These are phyloP conservation scores for Brassica rapa DNA, from an alignment of 345 rosid genomes.

Conservation along the genomic window DNA sequence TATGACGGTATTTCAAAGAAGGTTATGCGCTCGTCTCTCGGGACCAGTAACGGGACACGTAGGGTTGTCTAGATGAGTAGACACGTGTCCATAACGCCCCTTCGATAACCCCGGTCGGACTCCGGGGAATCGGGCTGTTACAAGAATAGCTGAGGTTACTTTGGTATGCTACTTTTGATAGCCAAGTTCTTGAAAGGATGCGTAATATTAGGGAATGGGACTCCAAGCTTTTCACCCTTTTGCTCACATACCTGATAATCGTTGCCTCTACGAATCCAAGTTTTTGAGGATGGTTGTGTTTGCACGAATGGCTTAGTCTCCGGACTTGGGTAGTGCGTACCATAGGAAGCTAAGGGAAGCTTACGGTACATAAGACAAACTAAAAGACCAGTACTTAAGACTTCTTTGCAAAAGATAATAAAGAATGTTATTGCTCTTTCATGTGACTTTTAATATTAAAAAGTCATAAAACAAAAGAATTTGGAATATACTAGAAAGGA, in stretches of 20 bases:
- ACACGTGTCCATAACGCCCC: no score
- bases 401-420: conserved; percentile 26
- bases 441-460: conserved; percentile 18
- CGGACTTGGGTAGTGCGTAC: conserved; percentile 80
- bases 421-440: conserved; percentile 31
- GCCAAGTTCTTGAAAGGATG: conserved; percentile 74
- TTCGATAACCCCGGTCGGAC: no score
- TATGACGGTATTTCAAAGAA: no score
- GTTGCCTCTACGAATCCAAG: conserved; percentile 58
- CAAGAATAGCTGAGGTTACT: conserved; percentile 70
- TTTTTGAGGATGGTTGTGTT: conserved; percentile 73
- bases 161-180: conserved; percentile 45
- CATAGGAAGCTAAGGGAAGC: conserved; percentile 75
- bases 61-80: no score
- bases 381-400: conserved; percentile 40
- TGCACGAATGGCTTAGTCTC: conserved; percentile 79
- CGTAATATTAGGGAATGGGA: conserved; percentile 72
- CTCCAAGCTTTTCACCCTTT: conserved; percentile 69
- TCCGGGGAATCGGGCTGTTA: no score
- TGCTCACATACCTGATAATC: conserved; percentile 59
- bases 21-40: no score
- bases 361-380: conserved; percentile 66
- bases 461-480: conserved; percentile 51
- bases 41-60: no score
- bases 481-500: conserved; percentile 48